These are phyloP conservation scores for Trametes pubescens DNA, from an alignment of 1,284 basidiomycete genomes.

Conservation along the genomic window DNA sequence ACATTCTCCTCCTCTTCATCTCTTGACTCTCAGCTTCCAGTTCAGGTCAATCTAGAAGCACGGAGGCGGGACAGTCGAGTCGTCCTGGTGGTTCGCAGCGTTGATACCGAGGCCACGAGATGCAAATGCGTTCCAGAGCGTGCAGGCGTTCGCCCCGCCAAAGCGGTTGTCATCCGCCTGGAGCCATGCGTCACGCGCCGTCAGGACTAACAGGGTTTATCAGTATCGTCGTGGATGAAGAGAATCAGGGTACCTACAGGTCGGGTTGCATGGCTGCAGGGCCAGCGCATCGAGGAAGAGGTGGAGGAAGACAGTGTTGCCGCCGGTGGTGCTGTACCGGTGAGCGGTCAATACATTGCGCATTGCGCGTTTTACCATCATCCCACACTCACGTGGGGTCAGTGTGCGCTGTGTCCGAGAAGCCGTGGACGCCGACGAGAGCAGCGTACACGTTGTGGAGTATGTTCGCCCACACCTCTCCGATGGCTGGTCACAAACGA, in stretches of 20 bases:
- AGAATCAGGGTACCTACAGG: constrained; percentile 33
- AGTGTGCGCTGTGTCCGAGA: constrained; percentile 46
- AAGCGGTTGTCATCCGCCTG: constrained; percentile 54
- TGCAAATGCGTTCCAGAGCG: constrained; percentile 48
- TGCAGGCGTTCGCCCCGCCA: constrained; percentile 45
- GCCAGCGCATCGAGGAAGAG: constrained; percentile 59
- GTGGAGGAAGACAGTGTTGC: constrained; percentile 58
- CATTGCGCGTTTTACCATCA: too few relatives aligned
- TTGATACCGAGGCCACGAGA: constrained; percentile 46
- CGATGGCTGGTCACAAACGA: constrained; percentile 45
- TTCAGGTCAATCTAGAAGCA: constrained; percentile 41
- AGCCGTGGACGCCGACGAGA: constrained; percentile 54
- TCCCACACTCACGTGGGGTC: constrained; percentile 35
- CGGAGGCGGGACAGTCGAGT: constrained; percentile 47
- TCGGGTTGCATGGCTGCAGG: constrained; percentile 61
- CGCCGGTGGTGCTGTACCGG: constrained; percentile 43
- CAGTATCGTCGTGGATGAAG: neutral
- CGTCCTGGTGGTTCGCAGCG: constrained; percentile 46
- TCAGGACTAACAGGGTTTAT: constrained; percentile 29
- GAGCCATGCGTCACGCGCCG: constrained; percentile 59
- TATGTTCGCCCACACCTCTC: constrained; percentile 62
- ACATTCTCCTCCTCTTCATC: too few relatives aligned
- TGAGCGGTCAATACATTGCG: neutral
- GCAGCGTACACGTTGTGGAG: constrained; percentile 60
- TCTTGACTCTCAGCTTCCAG: too few relatives aligned